Conservation (phyloP, 2,329 filamentous ascomycete genomes). For the Hansfordia pulvinata region DNA sequence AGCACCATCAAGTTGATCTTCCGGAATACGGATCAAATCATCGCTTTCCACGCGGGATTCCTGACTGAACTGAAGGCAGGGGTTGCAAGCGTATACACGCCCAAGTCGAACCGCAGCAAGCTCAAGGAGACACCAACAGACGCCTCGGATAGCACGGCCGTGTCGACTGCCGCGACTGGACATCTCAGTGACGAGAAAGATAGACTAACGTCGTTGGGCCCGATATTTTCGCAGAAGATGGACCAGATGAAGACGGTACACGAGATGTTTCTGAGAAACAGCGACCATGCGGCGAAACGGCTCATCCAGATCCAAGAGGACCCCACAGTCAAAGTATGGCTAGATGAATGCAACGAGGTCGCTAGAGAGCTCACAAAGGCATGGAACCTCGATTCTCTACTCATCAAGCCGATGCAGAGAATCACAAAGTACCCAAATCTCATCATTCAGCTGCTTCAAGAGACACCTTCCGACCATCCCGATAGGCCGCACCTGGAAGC, state of each 20-base stretch:
- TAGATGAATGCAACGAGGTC: slow-evolving; percentile 84
- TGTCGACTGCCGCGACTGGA: slow-evolving; percentile 19
- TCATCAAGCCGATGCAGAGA: slow-evolving; percentile 93
- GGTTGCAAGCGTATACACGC: slow-evolving; percentile 65
- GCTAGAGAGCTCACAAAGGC: slow-evolving; percentile 85
- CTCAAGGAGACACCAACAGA: slow-evolving; percentile 27
- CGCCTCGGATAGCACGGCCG: slow-evolving; percentile 20
- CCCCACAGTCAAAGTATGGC: slow-evolving; percentile 62
- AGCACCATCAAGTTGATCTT: slow-evolving; percentile 87
- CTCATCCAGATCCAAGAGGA: slow-evolving; percentile 51
- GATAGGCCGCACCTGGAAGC: slow-evolving; percentile 53
- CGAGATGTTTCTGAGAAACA: slow-evolving; percentile 49
- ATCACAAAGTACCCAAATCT: slow-evolving; percentile 89
- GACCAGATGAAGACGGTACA: slow-evolving; percentile 47
- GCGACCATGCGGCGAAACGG: slow-evolving; percentile 46
- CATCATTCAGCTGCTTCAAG: slow-evolving; percentile 64
- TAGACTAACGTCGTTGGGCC: slow-evolving; percentile 35
- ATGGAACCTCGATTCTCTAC: slow-evolving; percentile 90
- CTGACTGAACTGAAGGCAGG: slow-evolving; percentile 70
- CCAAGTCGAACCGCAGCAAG: slow-evolving; percentile 32
- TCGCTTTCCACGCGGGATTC: slow-evolving; percentile 72
- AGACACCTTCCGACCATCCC: slow-evolving; percentile 71
- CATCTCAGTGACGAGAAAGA: slow-evolving; percentile 38
- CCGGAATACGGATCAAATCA: slow-evolving; percentile 82
- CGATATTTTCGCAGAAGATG: slow-evolving; percentile 41